Percentiles rank a stretch among this genome's conserved stretches.
Conservation (phyloP, 2,329 filamentous ascomycete genomes). For the Talaromyces piceae region DNA sequence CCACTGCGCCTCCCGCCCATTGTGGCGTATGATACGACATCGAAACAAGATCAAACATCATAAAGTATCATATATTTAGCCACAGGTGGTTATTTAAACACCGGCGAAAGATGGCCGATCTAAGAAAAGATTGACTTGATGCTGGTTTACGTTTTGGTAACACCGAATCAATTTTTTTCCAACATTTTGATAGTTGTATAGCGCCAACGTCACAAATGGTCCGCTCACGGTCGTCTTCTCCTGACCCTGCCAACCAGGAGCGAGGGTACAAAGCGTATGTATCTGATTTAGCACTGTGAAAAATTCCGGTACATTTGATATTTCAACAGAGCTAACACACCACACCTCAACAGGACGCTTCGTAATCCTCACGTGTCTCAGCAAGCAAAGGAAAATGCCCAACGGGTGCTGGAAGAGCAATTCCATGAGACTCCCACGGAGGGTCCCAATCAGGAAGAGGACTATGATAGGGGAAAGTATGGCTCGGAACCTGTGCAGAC, state of each 20-base stretch:
- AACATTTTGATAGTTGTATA: not conserved
- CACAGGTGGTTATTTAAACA: not conserved
- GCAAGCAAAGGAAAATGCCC: conserved; percentile 14
- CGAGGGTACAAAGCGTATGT: conserved; percentile 18
- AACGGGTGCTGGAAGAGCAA: conserved; percentile 14
- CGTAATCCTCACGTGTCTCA: conserved; percentile 15
- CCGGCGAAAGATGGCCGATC: not conserved
- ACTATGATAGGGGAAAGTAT: conserved; percentile 1
- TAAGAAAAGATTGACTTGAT: not conserved
- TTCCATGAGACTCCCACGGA: conserved; percentile 5
- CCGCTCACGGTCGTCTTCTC: conserved; percentile 10
- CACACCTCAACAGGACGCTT: conserved; percentile 13
- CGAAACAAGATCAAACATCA: not conserved
- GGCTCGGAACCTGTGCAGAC: conserved; percentile 7
- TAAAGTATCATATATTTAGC: not conserved
- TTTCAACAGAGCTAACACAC: no score
- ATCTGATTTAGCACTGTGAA: no score
- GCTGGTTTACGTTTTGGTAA: not conserved
- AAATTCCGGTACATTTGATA: no score
- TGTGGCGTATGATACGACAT: not conserved
- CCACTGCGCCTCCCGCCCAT: not conserved
- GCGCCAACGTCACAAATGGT: conserved; percentile 4
- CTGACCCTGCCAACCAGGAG: conserved; percentile 13
- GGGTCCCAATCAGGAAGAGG: not conserved
- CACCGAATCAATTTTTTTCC: not conserved